Base-by-base conservation (phyloP, 306 rosid genomes). In the Inga leiocalycina region DNA sequence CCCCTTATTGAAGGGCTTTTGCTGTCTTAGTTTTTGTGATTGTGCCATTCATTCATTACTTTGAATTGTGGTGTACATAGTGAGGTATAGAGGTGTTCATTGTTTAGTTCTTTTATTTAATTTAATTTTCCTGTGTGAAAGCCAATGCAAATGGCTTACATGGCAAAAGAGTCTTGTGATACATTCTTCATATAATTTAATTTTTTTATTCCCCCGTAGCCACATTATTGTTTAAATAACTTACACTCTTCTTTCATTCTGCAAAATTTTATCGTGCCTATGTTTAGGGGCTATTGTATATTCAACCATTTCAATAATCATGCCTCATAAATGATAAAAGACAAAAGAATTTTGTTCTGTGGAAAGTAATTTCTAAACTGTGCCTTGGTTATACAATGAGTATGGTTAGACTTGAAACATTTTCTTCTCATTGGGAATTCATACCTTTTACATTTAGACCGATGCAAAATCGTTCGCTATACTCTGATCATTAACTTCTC, bases 381-480 rank as follows among this genome's bases (percentile, higher is more conserved):
- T 64, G 71, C 20, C 22, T 34, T 66, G 71, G 14, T 65, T 65
- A 24, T 22, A 10, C 35, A 61, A 62, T 62, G 37, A 27, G 16
- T 27, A 27, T 10, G 35, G 22, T 34, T 19, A 19, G 24, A 35
- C 8, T 15, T 17, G 3, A 19, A 68, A 37, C 35, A 37, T 44
- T 71, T 20, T 70, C 74, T 20, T 20, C 49, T n/a, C 13, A 41
- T 37, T 59, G 2, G 34, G 34, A 86, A 57, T 45, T 74, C 61
- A 74, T 49, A 59, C 51, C 88, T 84, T 84, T 78, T 87, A 86
- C 92, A 84, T 70, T 49, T 83, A 77, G 44, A 75, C 76, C 78
- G 76, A 44, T 43, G 77, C 72, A 70, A 85, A 86, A 66, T 73
- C 82, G 43, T 65, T 44, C 68, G 48, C 12, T 5, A 56, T 62